Base-by-base conservation (phyloP, 768 basidiomycete species). In the Wakefieldia striispora region DNA sequence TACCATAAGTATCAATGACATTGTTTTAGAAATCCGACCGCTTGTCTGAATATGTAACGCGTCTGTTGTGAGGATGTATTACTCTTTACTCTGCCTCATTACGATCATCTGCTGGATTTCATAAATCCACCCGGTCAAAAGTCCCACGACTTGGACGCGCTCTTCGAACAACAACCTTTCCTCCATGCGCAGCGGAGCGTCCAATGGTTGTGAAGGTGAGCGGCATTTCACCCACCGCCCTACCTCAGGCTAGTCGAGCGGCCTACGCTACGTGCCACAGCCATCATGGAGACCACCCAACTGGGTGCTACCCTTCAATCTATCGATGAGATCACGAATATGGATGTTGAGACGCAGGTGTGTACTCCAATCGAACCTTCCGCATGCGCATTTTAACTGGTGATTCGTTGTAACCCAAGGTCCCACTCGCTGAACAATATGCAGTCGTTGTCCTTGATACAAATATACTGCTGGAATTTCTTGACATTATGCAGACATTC, bases 291-390 rank as follows among this genome's bases (percentile, higher is more conserved):
- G 37, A 24, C 39, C 40, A 36, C 50, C 33, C 51, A 54, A 14
- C 54, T 63, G 4, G 62, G 71, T 58, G 59, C 70, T 20, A 81
- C 81, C 5, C 71, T 84, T 13, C 69, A 70, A 56, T 70, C 70
- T 40, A 78, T 86, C 57, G 76, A 81, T 44, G 65, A 78, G 56
- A 71, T 81, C 37, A 78, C 79, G 31, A 83, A 83, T 57, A 71
- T 75, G 59, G 86, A 88, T 73, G 78, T 88, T 13, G 86, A 88
- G 57, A 87, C 87, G 86, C 77, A 78, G 73, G 87, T 84, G 58
- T 58, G 77, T 56, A 19, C 23, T 39, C n/a, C 29, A 31, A 24
- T 36, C 16, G 13, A 23, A 31, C 12, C 21, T 20, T 29, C 13
- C 17, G 16, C 10, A 21, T 46, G 4, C 11, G 6, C 8, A 3